Percentiles rank a stretch among this genome's conserved stretches.
Evolutionary conservation across 1,284 basidiomycete species (phyloP).

Genomic region (Ganoderma resinaceum): DNA sequence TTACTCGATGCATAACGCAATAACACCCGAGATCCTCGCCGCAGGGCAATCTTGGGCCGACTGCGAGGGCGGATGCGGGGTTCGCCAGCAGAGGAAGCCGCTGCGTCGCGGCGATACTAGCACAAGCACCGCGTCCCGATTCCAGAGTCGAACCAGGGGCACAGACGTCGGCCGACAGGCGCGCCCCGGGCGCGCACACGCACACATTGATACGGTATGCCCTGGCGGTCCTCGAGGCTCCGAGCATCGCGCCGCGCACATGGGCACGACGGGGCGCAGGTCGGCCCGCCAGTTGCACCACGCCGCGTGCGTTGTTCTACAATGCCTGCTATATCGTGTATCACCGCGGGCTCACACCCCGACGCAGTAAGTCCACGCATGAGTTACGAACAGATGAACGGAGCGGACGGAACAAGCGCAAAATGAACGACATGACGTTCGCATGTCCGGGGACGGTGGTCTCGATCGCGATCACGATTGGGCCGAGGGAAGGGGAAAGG

Average conservation of each 20-base stretch:
- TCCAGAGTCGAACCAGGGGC: too few relatives aligned
- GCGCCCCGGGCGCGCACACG: not conserved
- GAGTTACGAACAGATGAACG: not conserved
- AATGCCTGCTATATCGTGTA: not conserved
- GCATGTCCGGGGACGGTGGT: not conserved
- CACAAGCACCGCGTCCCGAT: not conserved
- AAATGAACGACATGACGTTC: not conserved
- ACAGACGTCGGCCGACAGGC: not conserved
- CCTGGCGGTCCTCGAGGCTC: not conserved
- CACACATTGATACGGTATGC: too few relatives aligned
- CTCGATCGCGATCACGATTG: not conserved
- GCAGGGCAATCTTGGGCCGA: not conserved
- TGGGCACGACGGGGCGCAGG: not conserved
- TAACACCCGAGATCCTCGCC: constrained; percentile 1
- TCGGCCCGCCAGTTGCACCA: not conserved
- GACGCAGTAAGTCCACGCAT: not conserved
- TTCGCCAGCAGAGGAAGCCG: too few relatives aligned
- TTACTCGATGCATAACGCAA: not conserved
- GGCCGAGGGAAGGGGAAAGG: not conserved
- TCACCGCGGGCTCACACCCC: not conserved
- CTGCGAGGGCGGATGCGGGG: not conserved
- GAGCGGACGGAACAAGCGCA: not conserved
- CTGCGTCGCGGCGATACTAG: not conserved
- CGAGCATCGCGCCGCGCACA: not conserved
- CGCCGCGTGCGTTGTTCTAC: not conserved